Evolutionary conservation across 2,329 filamentous ascomycete species (phyloP).

Genomic region (Xylaria sp.): DNA sequence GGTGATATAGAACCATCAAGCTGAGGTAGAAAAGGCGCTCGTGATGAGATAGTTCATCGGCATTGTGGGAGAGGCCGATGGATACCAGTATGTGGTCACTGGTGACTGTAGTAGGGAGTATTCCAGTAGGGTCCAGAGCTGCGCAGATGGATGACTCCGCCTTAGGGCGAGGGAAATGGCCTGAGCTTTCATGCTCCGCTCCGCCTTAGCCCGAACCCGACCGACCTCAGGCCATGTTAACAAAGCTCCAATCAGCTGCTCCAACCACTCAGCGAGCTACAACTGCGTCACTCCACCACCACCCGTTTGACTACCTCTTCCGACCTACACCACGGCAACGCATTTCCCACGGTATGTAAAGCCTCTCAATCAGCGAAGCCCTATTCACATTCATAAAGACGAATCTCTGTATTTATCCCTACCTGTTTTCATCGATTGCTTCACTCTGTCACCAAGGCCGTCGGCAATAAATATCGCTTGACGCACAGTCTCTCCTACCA

Average conservation of each 20-base stretch:
- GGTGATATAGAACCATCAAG: background rate
- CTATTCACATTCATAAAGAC: background rate
- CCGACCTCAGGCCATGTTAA: constrained; percentile 14
- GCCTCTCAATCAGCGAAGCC: background rate
- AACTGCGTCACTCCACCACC: constrained; percentile 36
- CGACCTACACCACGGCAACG: constrained; percentile 17
- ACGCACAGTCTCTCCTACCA: background rate
- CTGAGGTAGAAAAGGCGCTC: background rate
- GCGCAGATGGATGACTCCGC: background rate
- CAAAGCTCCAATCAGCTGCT: constrained; percentile 32
- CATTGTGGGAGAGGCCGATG: background rate
- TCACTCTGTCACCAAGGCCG: background rate
- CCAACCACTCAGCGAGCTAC: constrained; percentile 17
- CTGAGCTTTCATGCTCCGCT: constrained; percentile 34
- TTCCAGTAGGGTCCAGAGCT: background rate
- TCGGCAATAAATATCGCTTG: background rate
- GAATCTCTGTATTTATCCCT: background rate
- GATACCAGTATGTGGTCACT: background rate
- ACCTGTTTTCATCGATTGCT: background rate
- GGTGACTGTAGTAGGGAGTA: background rate
- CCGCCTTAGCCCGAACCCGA: constrained; percentile 28
- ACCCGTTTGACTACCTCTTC: background rate
- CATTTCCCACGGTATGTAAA: constrained; percentile 32
- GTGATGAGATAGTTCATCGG: background rate
- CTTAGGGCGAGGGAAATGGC: constrained; percentile 23